Conservation (phyloP, 805 yeast species). For the Saccharomycopsis guyanensis region DNA sequence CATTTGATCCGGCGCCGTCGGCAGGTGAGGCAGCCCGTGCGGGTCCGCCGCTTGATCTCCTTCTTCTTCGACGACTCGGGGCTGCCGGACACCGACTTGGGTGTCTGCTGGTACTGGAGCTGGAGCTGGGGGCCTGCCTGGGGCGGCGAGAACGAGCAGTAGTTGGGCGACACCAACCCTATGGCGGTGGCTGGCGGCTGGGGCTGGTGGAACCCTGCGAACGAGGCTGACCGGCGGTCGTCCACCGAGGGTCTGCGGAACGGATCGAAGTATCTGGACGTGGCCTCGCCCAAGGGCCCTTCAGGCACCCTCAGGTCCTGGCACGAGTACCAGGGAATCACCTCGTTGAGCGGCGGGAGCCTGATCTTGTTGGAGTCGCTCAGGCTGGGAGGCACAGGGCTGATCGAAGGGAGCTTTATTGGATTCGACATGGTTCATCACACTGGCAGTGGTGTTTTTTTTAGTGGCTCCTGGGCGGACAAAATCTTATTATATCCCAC, state of each 20-base stretch:
- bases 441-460: too few species aligned
- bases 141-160: background rate
- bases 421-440: background rate
- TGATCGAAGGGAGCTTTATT: background rate
- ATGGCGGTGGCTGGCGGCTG: constrained; percentile 2
- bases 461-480: too few species aligned
- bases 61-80: constrained; percentile 10
- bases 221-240: background rate
- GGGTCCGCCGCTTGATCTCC: constrained; percentile 39
- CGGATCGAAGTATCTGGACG: background rate
- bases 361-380: background rate
- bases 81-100: constrained; percentile 6
- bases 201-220: background rate
- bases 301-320: too few species aligned
- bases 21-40: constrained; percentile 73
- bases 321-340: background rate
- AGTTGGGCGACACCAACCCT: background rate
- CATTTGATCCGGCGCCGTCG: constrained; percentile 66
- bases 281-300: too few species aligned
- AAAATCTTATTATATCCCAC: background rate
- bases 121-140: background rate
- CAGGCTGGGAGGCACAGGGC: background rate
- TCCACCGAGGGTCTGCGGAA: background rate
- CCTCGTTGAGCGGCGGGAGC: background rate
- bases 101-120: background rate